Base-by-base conservation (phyloP, 2,329 filamentous ascomycete species). In the Pseudogymnoascus sp. region DNA sequence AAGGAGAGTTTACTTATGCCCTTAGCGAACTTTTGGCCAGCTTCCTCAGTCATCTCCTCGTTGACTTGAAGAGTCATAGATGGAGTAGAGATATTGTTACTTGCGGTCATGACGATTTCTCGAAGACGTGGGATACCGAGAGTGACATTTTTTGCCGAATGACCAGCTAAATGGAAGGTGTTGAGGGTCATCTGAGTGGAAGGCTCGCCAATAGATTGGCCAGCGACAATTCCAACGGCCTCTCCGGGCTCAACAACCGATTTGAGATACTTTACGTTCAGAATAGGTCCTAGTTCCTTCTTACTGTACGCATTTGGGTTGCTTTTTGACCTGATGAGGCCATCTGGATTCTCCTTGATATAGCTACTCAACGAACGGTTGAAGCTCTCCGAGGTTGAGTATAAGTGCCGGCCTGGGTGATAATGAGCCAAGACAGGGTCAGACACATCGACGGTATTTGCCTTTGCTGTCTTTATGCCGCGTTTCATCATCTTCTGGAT, bases 121-220 rank as follows among this genome's bases (percentile, higher is more conserved):
- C 95, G 85, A 19, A 99, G 83, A 78, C 95, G 91, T 64, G 95
- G 95, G 73, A 99, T 98, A 90, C 95, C 95, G 19, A 97, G 84
- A 0, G 95, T 99, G 73, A 99, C 96, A 83, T 99, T 99, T 82
- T 97, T 98, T 31, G 95, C 89, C 19, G 95, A 93, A 81, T 98
- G 93, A 72, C 95, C 95, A 76, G 95, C 95, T 84, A 99, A 90
- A 84, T 99, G 95, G 85, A 99, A 99, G 28, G 96, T 99, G 78
- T 99, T 99, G 62, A 99, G 80, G 6, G 96, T 99, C 96, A 99
- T 99, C 76, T 99, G 95, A 10, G 95, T 99, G 2, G 93, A 97
- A 7, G 96, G 95, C 74, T 99, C 96, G 73, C 95, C 95, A 43
- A 99, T 88, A 33, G 93, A 98, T 77, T 99, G 95, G 8, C 93